A percentile compares a stretch with the other conserved stretches of the same genome.
Conservation (phyloP, 1,284 basidiomycete genomes). For the Sutorius eximius region DNA sequence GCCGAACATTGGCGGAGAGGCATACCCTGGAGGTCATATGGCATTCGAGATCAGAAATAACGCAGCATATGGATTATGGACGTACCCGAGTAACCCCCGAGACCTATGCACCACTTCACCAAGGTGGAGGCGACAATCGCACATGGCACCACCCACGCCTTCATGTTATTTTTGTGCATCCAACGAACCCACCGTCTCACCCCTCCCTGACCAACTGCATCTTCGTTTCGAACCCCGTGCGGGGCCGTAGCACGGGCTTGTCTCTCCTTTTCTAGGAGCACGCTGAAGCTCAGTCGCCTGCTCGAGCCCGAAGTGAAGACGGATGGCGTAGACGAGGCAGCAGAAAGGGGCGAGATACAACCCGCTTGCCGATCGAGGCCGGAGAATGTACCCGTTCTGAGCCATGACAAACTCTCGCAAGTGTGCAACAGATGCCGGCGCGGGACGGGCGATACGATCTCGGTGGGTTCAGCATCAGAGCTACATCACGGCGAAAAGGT, state of each 20-base stretch:
- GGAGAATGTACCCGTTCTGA: constrained; percentile 36
- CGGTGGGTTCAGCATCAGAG: constrained; percentile 26
- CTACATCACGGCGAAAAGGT: constrained; percentile 3
- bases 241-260: constrained; percentile 20
- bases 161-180: constrained; percentile 72
- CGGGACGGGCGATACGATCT: constrained; percentile 59
- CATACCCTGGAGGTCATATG: constrained; percentile 49
- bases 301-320: constrained; percentile 19
- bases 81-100: constrained; percentile 84
- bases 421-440: constrained; percentile 55
- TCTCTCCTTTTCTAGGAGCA: constrained; percentile 38
- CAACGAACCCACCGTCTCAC: constrained; percentile 67
- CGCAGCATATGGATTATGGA: constrained; percentile 5
- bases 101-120: constrained; percentile 67
- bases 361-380: constrained; percentile 26
- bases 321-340: constrained; percentile 42
- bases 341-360: constrained; percentile 45
- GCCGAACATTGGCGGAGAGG: constrained; percentile 81
- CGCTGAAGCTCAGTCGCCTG: constrained; percentile 36
- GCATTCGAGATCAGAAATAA: neutral
- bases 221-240: constrained; percentile 11
- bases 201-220: constrained; percentile 43
- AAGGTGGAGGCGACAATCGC: constrained; percentile 52
- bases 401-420: constrained; percentile 51
- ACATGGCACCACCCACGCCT: constrained; percentile 54